Base-by-base conservation (phyloP, 192 early-diverging fungal species). In the Geosiphon pyriformis region DNA sequence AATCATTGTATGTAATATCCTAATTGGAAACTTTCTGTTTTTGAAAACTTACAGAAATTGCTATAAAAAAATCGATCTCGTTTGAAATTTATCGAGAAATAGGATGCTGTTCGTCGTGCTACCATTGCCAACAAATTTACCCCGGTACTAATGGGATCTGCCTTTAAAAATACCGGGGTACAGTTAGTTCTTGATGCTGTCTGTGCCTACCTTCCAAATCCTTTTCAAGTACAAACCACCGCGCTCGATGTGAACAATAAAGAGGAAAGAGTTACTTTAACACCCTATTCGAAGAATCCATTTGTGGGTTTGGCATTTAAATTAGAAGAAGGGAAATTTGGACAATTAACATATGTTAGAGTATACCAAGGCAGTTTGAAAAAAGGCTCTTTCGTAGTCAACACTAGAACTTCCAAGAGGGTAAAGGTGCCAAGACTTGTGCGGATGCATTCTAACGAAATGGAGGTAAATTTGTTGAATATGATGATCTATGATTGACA, bases 361-460 rank as follows among this genome's bases (percentile, higher is more conserved):
- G 87, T 98, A 15, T 98, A 98, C 78, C 94, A 97, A 78, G 96
- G 96, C 33, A 82, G 82, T 57, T 73, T 98, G 52, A 82, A 82
- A 51, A 93, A 90, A 72, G 94, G 94, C 47, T 88, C 89, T 63
- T 90, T 87, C 71, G 87, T 96, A 64, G 82, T 85, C 62, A 96
- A 98, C 70, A 83, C 90, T 26, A 88, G 88, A 71, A 94, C 89
- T 23, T 91, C 90, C 58, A 96, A 96, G 76, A 89, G 86, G 78
- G 87, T 96, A 73, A 98, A 97, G 82, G 92, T 98, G 20, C 88
- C 94, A 53, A 86, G 96, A 15, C 85, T 98, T 27, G 94, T 93
- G 51, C 93, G 96, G 59, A 98, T 98, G 96, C 96, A 98, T 79
- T 91, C 96, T 60, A 90, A 94, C 67, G 92, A 95, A 71, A 94